Conservation (phyloP, 163 green algal species). For the Scenedesmus sp. region DNA sequence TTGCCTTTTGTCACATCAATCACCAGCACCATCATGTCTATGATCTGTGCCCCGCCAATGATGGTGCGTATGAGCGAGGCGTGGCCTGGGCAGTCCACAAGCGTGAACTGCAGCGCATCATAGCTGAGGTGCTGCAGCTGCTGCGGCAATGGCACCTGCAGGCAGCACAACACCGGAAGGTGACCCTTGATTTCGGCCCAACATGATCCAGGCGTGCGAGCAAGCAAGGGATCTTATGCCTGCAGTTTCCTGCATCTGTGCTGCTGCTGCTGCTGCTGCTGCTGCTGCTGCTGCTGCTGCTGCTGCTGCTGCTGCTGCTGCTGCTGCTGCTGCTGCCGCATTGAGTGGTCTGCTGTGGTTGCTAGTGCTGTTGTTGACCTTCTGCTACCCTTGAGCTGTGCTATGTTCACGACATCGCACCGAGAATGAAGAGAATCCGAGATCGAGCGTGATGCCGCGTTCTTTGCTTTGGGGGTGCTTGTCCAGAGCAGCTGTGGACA, state of each 20-base stretch:
- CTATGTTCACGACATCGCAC: slow-evolving; percentile 42
- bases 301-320: slow-evolving; percentile 8
- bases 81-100: slow-evolving; percentile 98
- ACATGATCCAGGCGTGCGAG: background rate
- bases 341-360: background rate
- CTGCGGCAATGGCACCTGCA: slow-evolving; percentile 72
- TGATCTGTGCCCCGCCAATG: slow-evolving; percentile 95
- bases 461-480: slow-evolving; percentile 96
- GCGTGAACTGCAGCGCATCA: slow-evolving; percentile 91
- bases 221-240: background rate
- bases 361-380: slow-evolving; percentile 4
- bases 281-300: background rate
- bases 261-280: background rate
- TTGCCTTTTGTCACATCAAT: slow-evolving; percentile 94
- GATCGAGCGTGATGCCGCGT: slow-evolving; percentile 97
- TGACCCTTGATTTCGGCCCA: too few relatives aligned
- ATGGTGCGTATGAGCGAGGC: slow-evolving; percentile 94
- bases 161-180: background rate
- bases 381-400: background rate
- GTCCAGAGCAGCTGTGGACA: slow-evolving; percentile 97
- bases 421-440: slow-evolving; percentile 96
- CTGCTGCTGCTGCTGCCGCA: slow-evolving; percentile 2
- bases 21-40: slow-evolving; percentile 97
- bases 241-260: background rate
- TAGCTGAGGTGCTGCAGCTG: slow-evolving; percentile 69